Base-by-base conservation (phyloP, 371 early-diverging fungal species). In the Circinella minor region DNA sequence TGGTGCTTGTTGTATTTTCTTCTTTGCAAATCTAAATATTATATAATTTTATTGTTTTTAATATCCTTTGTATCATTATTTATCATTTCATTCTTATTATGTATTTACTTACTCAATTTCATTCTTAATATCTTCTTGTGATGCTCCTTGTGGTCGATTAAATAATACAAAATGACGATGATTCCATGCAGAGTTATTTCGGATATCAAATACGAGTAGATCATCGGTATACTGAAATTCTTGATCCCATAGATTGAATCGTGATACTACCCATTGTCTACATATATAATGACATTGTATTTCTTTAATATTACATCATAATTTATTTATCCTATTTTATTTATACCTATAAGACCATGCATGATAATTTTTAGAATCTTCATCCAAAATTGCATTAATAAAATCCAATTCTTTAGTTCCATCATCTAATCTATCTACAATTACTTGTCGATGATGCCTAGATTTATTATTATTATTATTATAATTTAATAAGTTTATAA, bases 131-230 rank as follows among this genome's bases (percentile, higher is more conserved):
- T 67, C 70, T 27, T 80, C 87, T 2, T 78, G 80, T 3, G 78
- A 70, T 36, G 81, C 71, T 0, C 74, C 61, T 1, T 74, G 72
- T 6, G 91, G 89, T 48, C 85, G 71, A 6, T 78, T 66, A 36
- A 88, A 83, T 13, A 94, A 69, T 4, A 88, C 81, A 87, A 90
- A 99, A 78, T 86, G 95, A 17, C 98, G 89, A 70, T 99, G 95
- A 74, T 96, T 98, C 99, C 98, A 98, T 0, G 98, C 98, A 46
- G 98, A 98, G 77, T 99, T 98, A 80, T 99, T 98, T 61, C 98
- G 84, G 9, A 97, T 84, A 74, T 98, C 99, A 60, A 86, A 75
- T n/a, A 81, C 77, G 36, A 98, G 55, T 73, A 93, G 72, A 13
- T 87, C 79, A 27, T 93, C 87, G 0, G 93, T 80, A 74, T 91